Conservation (phyloP, 139 green algal genomes). For the Gonium pectorale region DNA sequence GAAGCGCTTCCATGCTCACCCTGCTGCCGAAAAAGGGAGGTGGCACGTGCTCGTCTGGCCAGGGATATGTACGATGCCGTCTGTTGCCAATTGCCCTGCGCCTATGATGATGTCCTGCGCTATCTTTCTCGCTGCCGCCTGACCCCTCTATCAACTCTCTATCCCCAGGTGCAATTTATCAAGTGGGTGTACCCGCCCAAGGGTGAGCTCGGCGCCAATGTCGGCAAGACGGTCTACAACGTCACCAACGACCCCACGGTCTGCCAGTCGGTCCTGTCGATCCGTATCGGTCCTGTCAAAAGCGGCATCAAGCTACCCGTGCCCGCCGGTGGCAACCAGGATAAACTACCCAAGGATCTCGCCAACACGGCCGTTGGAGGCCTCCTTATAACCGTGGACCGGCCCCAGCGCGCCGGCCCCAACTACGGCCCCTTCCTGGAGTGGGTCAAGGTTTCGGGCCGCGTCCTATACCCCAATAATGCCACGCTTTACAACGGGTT, state of each 20-base stretch:
- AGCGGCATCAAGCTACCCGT: conserved; percentile 15
- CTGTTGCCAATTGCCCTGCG: neutral
- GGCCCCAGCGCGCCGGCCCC: neutral
- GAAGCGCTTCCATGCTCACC: neutral
- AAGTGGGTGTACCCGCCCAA: neutral
- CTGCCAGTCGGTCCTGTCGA: conserved; percentile 1
- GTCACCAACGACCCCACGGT: neutral
- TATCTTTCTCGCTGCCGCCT: neutral
- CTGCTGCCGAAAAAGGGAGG: neutral
- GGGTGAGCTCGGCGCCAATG: neutral
- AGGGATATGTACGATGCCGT: neutral
- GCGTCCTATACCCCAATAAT: neutral
- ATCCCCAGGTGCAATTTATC: conserved; percentile 7
- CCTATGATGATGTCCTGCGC: neutral
- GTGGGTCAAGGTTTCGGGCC: neutral
- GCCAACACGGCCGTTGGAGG: neutral
- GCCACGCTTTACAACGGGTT: neutral
- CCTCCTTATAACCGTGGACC: conserved; percentile 6
- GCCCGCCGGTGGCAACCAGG: neutral
- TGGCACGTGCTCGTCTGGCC: neutral
- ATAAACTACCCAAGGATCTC: neutral
- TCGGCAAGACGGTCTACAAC: neutral
- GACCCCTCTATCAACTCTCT: neutral
- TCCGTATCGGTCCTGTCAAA: neutral
- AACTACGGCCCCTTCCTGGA: conserved; percentile 32